These are phyloP conservation scores for Fusarium napiforme DNA, from an alignment of 2,329 filamentous ascomycete species.

Conservation along the genomic window DNA sequence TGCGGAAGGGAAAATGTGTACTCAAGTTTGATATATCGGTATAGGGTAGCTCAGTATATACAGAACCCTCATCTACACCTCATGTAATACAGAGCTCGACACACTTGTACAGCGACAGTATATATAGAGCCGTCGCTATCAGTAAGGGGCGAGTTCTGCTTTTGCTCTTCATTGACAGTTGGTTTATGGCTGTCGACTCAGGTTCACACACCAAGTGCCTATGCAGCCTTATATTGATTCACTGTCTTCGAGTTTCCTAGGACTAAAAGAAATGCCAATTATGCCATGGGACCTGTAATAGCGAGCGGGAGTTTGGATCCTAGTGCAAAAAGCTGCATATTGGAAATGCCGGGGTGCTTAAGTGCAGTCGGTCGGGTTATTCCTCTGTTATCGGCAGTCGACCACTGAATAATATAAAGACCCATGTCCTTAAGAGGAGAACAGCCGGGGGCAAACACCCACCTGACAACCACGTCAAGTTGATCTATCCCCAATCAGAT, in stretches of 20 bases:
- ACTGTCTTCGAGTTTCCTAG: neutral
- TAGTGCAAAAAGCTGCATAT: neutral
- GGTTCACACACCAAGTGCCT: neutral
- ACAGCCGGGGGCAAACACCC: conserved; percentile 3
- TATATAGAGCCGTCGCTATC: neutral
- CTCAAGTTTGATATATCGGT: neutral
- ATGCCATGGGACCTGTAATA: neutral
- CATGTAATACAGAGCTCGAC: neutral
- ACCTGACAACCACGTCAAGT: conserved; percentile 2
- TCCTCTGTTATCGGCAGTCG: conserved; percentile 2
- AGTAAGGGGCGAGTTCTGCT: neutral
- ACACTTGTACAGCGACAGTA: neutral
- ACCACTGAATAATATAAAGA: conserved; percentile 1
- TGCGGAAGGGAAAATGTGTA: neutral
- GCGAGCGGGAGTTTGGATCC: neutral
- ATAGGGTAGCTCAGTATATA: too few relatives aligned
- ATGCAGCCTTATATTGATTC: neutral
- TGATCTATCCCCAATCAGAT: conserved; percentile 22
- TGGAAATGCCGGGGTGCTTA: neutral
- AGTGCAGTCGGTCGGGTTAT: neutral
- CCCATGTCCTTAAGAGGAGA: conserved; percentile 21
- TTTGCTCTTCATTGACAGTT: neutral
- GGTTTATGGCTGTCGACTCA: neutral
- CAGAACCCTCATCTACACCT: neutral
- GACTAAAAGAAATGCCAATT: neutral